Evolutionary conservation across 179 eudicot genomes (phyloP), one percentile per base, ranked within the genome.

Genomic region (Vitellaria paradoxa): DNA sequence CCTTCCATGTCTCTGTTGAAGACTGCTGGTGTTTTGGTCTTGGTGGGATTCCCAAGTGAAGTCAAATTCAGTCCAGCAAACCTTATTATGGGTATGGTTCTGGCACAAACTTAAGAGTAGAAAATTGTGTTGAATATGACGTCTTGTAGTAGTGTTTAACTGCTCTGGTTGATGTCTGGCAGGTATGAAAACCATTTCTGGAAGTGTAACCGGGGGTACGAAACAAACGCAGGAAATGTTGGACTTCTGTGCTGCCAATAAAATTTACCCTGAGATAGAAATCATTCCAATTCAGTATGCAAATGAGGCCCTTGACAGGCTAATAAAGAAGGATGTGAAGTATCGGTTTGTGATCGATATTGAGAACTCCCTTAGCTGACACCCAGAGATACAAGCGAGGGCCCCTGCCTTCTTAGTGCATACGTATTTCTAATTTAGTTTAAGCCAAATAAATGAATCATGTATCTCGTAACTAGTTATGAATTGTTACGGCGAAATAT

Each of bases 41-140:
- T 93, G 30, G 91, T 93, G 37, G 93, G 97, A 15, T 88, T 88
- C 78, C 92, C 97, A 1, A 86, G 84, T 47, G 91, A 87, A 83
- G 88, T 91, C 63, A 88, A 91, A 78, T 84, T 88, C 70, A 79
- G 82, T 83, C 94, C 94, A 17, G 90, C 83, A 3, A 91, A 80
- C 81, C 87, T 93, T 80, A 59, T 57, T 42, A 0, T 86, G 61
- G 97, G 97, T 92, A 86, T 0, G 53, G 49, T 55, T 26, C 24
- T 46, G 24, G 13, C 46, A 49, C 61, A 21, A 57, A 42, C 68
- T 21, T 8, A 7, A 42, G 71, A 20, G 18, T 53, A 64, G 40
- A 60, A 42, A 42, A 18, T 10, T 10, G 40, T 21, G 61, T 40
- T 55, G 9, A 50, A 9, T 18, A 14, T 59, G 11, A 11, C 40